These are phyloP conservation scores for Lycium ferocissimum DNA, from an alignment of 257 asterid genomes.

Conservation along the genomic window DNA sequence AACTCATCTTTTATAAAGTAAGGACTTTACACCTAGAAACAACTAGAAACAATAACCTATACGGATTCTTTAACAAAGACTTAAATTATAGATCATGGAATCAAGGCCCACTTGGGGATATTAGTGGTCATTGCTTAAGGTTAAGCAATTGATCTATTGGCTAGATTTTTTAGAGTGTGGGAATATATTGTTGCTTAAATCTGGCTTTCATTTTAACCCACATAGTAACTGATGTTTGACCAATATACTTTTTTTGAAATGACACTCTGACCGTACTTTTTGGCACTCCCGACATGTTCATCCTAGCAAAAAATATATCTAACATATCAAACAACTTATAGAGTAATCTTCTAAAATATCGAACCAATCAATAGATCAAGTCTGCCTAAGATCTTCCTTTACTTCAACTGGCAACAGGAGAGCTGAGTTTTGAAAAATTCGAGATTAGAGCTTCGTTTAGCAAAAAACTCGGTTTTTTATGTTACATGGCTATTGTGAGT, in stretches of 20 bases:
- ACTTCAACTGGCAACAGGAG: conserved; percentile 8
- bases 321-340: conserved; percentile 8
- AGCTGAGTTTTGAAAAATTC: conserved; percentile 5
- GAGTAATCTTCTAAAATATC: conserved; percentile 3
- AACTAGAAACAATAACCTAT: conserved; percentile 1
- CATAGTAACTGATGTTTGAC: not conserved
- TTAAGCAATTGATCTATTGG: conserved; percentile 25
- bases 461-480: not conserved
- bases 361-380: not conserved
- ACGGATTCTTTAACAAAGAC: not conserved
- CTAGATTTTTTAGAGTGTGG: not conserved
- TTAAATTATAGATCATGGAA: not conserved
- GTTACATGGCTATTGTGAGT: not conserved
- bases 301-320: not conserved
- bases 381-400: not conserved
- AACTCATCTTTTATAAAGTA: not conserved
- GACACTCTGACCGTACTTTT: not conserved
- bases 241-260: not conserved
- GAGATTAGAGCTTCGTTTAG: not conserved
- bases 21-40: not conserved
- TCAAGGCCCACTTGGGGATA: not conserved
- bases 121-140: not conserved
- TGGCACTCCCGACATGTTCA: conserved; percentile 6
- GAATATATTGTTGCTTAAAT: conserved; percentile 8
- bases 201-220: not conserved